Conservation (phyloP, 2,329 filamentous ascomycete species). For the Pezicula carpinea region DNA sequence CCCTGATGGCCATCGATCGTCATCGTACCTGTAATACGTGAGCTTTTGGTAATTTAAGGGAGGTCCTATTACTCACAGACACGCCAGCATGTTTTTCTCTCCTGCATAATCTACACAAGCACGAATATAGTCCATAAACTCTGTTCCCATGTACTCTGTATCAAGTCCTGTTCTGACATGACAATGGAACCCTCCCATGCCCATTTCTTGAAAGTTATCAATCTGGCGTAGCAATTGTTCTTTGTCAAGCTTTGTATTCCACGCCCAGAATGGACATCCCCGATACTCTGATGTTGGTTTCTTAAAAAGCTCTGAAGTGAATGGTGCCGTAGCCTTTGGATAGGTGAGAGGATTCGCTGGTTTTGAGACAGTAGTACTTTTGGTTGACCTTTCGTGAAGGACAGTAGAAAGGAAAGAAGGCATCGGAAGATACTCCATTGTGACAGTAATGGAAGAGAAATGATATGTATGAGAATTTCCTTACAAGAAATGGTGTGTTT, state of each 20-base stretch:
- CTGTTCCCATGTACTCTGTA: constrained; percentile 28
- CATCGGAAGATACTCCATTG: constrained; percentile 12
- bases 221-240: constrained; percentile 27
- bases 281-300: constrained; percentile 28
- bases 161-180: constrained; percentile 29
- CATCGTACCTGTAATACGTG: constrained; percentile 22
- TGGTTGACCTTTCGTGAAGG: not conserved
- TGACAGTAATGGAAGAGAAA: not conserved
- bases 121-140: constrained; percentile 27
- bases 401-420: constrained; percentile 4
- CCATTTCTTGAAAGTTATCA: constrained; percentile 27
- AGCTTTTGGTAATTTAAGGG: not conserved
- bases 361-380: not conserved
- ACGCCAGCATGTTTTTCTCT: constrained; percentile 29
- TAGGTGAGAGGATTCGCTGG: constrained; percentile 25
- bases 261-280: constrained; percentile 28
- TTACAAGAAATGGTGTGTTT: too few relatives aligned
- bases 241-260: constrained; percentile 27
- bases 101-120: constrained; percentile 29
- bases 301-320: constrained; percentile 24
- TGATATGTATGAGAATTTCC: too few relatives aligned
- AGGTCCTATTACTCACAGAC: constrained; percentile 16
- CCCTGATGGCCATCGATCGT: constrained; percentile 30
- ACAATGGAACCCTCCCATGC: constrained; percentile 30
- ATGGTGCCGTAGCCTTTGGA: constrained; percentile 22